Conservation (phyloP, 1,284 basidiomycete genomes). For the Cryptococcus wingfieldii region DNA sequence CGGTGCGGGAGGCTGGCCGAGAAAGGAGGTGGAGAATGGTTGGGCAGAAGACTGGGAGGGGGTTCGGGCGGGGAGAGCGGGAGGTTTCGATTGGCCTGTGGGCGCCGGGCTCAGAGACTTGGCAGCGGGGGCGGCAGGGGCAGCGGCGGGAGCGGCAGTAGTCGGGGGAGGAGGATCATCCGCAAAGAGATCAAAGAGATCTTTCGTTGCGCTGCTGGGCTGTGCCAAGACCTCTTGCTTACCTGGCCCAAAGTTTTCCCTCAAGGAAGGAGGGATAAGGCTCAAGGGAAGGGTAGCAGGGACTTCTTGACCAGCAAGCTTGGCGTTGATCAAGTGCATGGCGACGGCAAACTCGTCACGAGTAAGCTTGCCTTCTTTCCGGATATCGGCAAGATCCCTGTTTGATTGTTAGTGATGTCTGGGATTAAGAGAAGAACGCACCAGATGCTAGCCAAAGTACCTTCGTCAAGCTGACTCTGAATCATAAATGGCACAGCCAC, state of each 20-base stretch:
- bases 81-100: not conserved
- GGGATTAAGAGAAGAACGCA: conserved; percentile 48
- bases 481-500: conserved; percentile 95
- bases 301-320: conserved; percentile 75
- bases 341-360: conserved; percentile 95
- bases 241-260: conserved; percentile 20
- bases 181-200: conserved; percentile 48
- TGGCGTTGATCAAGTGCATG: conserved; percentile 88
- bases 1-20: conserved; percentile 29
- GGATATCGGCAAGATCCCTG: conserved; percentile 92
- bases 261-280: conserved; percentile 67
- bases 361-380: conserved; percentile 80
- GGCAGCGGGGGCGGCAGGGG: conserved; percentile 7
- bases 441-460: conserved; percentile 86
- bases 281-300: conserved; percentile 67
- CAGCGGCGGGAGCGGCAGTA: conserved; percentile 6
- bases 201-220: conserved; percentile 31
- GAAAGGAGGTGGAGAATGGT: conserved; percentile 18
- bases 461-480: conserved; percentile 80
- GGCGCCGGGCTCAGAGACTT: not conserved
- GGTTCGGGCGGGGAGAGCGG: conserved; percentile 3
- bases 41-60: conserved; percentile 2
- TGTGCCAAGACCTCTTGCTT: conserved; percentile 19
- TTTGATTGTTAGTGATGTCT: not conserved
- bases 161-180: conserved; percentile 29